Evolutionary conservation across 2,329 filamentous ascomycete genomes (phyloP), one percentile per base, ranked within the genome.

Genomic region (Remersonia thermophila): DNA sequence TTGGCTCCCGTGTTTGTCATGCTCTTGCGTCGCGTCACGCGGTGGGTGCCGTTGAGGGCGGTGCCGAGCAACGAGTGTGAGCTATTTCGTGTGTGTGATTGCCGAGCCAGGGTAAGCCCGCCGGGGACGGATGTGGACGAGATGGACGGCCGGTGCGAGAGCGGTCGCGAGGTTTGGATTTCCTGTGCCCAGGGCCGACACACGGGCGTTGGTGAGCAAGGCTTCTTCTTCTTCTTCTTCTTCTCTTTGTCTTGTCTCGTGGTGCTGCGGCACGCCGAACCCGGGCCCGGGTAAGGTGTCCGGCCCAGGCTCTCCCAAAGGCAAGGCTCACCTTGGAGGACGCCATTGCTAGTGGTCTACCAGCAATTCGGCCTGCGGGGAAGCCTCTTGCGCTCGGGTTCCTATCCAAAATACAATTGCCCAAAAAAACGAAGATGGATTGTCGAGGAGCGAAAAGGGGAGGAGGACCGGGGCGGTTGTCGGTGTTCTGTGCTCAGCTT

Each of bases 11-110:
- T 73, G 46, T 77, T 80, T 42, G 83, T 85, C 55, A 93, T 86
- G 62, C 87, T 95, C 73, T 96, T 96, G 51, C 91, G 77, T 53
- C 89, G 83, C 50, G 83, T 86, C 48, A 96, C 77, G 50, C 91
- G 83, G 60, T 94, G 83, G 57, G 76, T 79, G 50, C 78, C 65
- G 64, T 87, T 89, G 54, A 87, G 73, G 40, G 81, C 76, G 49
- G 77, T 76, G 41, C 81, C 72, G 38, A 87, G 80, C 49, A 86
- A 68, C 40, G 84, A 89, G 59, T 91, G 81, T 33, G 83, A 83
- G 64, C 86, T 83, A 50, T 76, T 77, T 54, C 86, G 80, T 44
- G 76, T 73, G 61, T 82, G 75, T 46, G 72, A 63, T 54, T 76
- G 70, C 48, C 77, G 78, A 47, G 55, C 58, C 35, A 45, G 33